Evolutionary conservation across 2,329 filamentous ascomycete genomes (phyloP), one percentile per base, ranked within the genome.

Genomic region (Paecilomyces sp.): DNA sequence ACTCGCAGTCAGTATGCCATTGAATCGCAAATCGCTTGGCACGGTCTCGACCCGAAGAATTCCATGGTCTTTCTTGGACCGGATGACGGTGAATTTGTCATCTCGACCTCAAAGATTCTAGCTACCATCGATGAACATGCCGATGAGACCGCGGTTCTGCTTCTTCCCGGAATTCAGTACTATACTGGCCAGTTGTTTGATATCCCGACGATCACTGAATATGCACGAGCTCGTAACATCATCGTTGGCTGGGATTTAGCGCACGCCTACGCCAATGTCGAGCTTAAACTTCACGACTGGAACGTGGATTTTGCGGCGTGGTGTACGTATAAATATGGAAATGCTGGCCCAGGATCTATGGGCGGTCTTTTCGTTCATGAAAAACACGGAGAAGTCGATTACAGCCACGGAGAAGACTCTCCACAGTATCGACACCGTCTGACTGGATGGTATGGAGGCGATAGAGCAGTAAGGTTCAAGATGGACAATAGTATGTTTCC

Each of bases 271-370:
- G 92, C 90, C 33, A 96, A 96, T 68, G 88, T 92, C 2, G 85
- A 88, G 30, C 75, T 96, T 9, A 77, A 83, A 60, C 80, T 96
- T 22, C 91, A 95, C 72, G 89, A 92, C 67, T 96, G 91, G 91
- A 83, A 89, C 65, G 90, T 94, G 47, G 92, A 96, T 72, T 95
- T 95, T 66, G 91, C 92, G 8, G 89, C 83, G 59, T 96, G 92
- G 92, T 96, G 92, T 76, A 92, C 89, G 7, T 96, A 96, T 81
- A 96, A 96, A 78, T 96, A 96, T 76, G 84, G 94, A 72, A 95
- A 95, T 71, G 85, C 87, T 22, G 91, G 92, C 0, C 90, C 92
- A 0, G 92, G 91, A 1, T 82, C 86, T 7, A 94, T 94, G 61
- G 90, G 83, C 0, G 91, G 89, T 1, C 80, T 88, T 1, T 96